Percentiles rank a stretch among this genome's conserved stretches.
Conservation (phyloP, 1,284 basidiomycete species). For the Papiliotrema nemorosa region DNA sequence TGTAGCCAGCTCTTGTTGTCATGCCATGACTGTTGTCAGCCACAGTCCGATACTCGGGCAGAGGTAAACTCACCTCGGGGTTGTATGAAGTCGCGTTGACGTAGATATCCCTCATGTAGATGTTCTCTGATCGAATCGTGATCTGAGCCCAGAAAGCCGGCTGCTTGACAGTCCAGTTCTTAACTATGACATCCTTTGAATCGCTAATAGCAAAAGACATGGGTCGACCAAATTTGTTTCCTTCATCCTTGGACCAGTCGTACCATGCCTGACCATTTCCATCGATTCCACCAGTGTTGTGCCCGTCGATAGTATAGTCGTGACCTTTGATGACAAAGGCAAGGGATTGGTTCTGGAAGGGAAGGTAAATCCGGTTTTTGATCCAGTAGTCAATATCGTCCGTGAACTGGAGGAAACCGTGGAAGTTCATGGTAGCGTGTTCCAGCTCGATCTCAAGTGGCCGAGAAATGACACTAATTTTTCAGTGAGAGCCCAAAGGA, state of each 20-base stretch:
- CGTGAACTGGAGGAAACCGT: constrained; percentile 58
- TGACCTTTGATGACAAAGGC: constrained; percentile 62
- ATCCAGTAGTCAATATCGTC: constrained; percentile 62
- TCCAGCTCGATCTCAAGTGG: constrained; percentile 46
- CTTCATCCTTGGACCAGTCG: constrained; percentile 51
- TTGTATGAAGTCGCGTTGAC: constrained; percentile 63
- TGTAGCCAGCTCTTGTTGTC: constrained; percentile 52
- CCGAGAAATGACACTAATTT: constrained; percentile 1
- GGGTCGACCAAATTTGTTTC: constrained; percentile 55
- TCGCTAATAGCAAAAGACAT: constrained; percentile 59
- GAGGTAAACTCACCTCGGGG: constrained; percentile 42
- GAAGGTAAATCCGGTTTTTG: constrained; percentile 57
- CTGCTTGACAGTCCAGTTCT: constrained; percentile 57
- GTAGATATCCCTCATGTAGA: constrained; percentile 50
- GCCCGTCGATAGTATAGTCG: constrained; percentile 60
- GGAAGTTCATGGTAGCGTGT: constrained; percentile 55
- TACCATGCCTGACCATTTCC: constrained; percentile 62
- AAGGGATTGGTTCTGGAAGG: constrained; percentile 59
- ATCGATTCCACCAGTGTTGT: constrained; percentile 59
- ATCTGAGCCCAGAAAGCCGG: constrained; percentile 65
- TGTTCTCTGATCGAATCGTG: constrained; percentile 55
- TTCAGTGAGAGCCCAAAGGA: constrained; percentile 4
- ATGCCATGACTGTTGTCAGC: constrained; percentile 5
- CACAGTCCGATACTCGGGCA: background rate
- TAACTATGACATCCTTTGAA: constrained; percentile 53